These are phyloP conservation scores for Orobanche coerulescens DNA, from an alignment of 257 asterid genomes.

Conservation along the genomic window DNA sequence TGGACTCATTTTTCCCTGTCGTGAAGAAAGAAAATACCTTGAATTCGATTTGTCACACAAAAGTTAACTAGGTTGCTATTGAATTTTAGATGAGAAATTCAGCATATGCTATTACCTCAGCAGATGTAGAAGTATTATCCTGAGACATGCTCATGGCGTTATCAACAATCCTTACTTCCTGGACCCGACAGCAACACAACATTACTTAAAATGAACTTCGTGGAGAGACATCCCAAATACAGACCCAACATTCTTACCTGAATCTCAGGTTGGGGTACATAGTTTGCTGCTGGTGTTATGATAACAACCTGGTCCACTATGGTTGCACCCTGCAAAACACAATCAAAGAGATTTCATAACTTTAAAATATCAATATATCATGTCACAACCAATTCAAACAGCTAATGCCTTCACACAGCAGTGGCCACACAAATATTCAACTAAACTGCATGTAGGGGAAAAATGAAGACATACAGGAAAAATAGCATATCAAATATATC, in stretches of 20 bases:
- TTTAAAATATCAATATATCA: not conserved
- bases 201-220: conserved; percentile 5
- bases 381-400: not conserved
- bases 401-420: too few species aligned
- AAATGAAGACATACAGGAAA: not conserved
- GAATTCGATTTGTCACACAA: not conserved
- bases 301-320: conserved; percentile 59
- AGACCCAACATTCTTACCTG: conserved; percentile 29
- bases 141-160: conserved; percentile 23
- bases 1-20: conserved; percentile 42
- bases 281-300: conserved; percentile 46
- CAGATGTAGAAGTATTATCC: conserved; percentile 26
- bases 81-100: not conserved
- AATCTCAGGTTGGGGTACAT: conserved; percentile 35
- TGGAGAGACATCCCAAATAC: not conserved
- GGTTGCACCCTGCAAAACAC: conserved; percentile 52
- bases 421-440: not conserved
- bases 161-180: conserved; percentile 29
- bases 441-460: not conserved
- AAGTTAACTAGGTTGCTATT: not conserved
- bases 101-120: conserved; percentile 38
- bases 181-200: conserved; percentile 8
- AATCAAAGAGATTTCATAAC: not conserved
- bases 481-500: not conserved
- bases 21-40: conserved; percentile 18